These are phyloP conservation scores for Phytophthora pistaciae DNA, from an alignment of 352 stramenopile genomes.

Conservation along the genomic window DNA sequence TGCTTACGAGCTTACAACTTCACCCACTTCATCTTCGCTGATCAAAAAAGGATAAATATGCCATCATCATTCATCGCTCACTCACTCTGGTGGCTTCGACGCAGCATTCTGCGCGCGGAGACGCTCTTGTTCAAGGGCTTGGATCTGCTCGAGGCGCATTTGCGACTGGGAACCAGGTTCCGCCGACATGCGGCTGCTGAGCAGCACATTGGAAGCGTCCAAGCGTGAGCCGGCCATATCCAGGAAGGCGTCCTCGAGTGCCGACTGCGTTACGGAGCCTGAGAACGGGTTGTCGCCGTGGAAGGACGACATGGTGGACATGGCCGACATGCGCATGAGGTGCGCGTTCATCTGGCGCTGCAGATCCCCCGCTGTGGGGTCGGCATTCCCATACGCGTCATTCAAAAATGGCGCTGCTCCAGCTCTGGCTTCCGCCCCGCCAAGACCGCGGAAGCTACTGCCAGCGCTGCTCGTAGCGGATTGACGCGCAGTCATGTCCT, in stretches of 20 bases:
- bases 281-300: conserved; percentile 68
- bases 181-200: conserved; percentile 61
- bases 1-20: conserved; percentile 13
- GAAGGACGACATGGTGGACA: conserved; percentile 66
- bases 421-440: conserved; percentile 15
- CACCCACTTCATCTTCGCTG: conserved; percentile 12
- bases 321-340: conserved; percentile 61
- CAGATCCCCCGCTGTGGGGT: conserved; percentile 38
- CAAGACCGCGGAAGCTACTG: conserved; percentile 24
- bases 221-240: conserved; percentile 86
- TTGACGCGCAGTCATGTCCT: conserved; percentile 46
- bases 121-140: conserved; percentile 30
- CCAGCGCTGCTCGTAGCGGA: conserved; percentile 33
- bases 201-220: conserved; percentile 76
- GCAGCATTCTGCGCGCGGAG: conserved; percentile 15
- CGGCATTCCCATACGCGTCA: conserved; percentile 34
- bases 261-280: conserved; percentile 81
- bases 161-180: conserved; percentile 35
- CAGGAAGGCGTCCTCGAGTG: conserved; percentile 85
- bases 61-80: conserved; percentile 28
- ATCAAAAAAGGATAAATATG: conserved; percentile 51
- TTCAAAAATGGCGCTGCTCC: conserved; percentile 34
- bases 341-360: conserved; percentile 62
- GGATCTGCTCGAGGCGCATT: conserved; percentile 32
- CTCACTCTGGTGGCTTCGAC: conserved; percentile 20